Percentiles rank a stretch among this genome's conserved stretches.
Evolutionary conservation across 2,329 filamentous ascomycete genomes (phyloP).

Genomic region (Stagonosporopsis tanaceti): DNA sequence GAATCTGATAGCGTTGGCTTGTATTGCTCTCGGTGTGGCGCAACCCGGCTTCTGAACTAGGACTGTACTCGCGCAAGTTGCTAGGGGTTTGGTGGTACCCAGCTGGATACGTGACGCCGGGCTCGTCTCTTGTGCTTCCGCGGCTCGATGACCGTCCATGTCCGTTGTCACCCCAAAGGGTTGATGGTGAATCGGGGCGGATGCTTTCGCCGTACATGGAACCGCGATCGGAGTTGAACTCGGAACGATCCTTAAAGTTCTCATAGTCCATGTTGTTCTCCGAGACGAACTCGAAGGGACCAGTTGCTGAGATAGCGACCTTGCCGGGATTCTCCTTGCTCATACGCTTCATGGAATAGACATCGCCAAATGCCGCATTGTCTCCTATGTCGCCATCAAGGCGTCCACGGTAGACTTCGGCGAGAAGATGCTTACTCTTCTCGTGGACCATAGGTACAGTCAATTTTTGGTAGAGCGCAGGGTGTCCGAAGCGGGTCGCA

Average conservation of each 20-base stretch:
- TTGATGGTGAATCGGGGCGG: constrained; percentile 67
- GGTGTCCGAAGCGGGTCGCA: constrained; percentile 82
- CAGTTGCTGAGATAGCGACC: constrained; percentile 28
- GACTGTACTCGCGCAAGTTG: constrained; percentile 53
- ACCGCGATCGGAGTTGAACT: constrained; percentile 85
- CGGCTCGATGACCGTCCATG: constrained; percentile 35
- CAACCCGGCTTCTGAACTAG: constrained; percentile 41
- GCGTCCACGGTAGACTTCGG: constrained; percentile 85
- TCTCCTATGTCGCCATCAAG: constrained; percentile 67
- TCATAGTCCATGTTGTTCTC: constrained; percentile 88
- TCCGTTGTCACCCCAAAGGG: constrained; percentile 29
- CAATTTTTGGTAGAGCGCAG: constrained; percentile 85
- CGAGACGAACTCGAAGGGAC: constrained; percentile 87
- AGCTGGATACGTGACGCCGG: constrained; percentile 54
- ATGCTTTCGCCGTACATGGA: constrained; percentile 64
- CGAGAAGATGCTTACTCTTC: constrained; percentile 84
- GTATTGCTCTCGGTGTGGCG: constrained; percentile 33
- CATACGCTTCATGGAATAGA: constrained; percentile 84
- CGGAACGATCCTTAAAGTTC: constrained; percentile 87
- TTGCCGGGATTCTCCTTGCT: constrained; percentile 66
- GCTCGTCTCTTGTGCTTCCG: constrained; percentile 40
- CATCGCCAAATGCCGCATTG: constrained; percentile 81
- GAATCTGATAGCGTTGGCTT: constrained; percentile 33
- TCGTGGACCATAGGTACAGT: constrained; percentile 96
- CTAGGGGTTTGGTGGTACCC: constrained; percentile 58